Conservation (phyloP, 2,329 filamentous ascomycete species). For the Cercospora citrullina region DNA sequence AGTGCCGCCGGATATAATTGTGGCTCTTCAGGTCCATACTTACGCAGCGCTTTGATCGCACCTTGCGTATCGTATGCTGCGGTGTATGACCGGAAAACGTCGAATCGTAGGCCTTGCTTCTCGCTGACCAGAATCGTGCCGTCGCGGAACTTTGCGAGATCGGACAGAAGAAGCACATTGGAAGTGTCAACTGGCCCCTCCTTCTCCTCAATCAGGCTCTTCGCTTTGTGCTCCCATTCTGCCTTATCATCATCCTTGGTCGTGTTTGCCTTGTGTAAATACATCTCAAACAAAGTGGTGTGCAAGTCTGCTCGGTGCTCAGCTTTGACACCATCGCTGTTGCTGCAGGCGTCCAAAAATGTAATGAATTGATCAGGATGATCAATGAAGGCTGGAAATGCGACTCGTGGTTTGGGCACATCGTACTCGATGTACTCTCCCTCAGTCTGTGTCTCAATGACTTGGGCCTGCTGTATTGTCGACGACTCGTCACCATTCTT, state of each 20-base stretch:
- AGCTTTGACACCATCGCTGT: conserved; percentile 68
- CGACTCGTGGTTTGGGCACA: conserved; percentile 78
- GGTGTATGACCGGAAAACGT: conserved; percentile 96
- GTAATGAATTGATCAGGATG: conserved; percentile 87
- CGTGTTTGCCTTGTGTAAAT: conserved; percentile 81
- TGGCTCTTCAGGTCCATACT: conserved; percentile 89
- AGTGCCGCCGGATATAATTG: conserved; percentile 90
- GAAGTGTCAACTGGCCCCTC: conserved; percentile 88
- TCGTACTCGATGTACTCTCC: conserved; percentile 64
- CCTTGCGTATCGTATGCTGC: conserved; percentile 87
- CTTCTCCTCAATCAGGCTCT: conserved; percentile 78
- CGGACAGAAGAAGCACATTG: conserved; percentile 87
- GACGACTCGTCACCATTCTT: conserved; percentile 42
- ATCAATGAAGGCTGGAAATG: conserved; percentile 95
- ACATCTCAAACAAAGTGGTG: conserved; percentile 97
- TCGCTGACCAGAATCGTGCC: conserved; percentile 92
- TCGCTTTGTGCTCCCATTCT: conserved; percentile 88
- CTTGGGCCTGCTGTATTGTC: conserved; percentile 55
- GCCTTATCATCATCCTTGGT: conserved; percentile 69
- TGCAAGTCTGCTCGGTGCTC: conserved; percentile 82
- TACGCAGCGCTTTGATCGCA: conserved; percentile 83
- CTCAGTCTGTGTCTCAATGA: conserved; percentile 55
- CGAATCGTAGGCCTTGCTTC: conserved; percentile 84
- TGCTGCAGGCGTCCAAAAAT: conserved; percentile 85
- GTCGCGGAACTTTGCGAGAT: conserved; percentile 84